Evolutionary conservation across 306 rosid species (phyloP).

Genomic region (Quercus mongolica): DNA sequence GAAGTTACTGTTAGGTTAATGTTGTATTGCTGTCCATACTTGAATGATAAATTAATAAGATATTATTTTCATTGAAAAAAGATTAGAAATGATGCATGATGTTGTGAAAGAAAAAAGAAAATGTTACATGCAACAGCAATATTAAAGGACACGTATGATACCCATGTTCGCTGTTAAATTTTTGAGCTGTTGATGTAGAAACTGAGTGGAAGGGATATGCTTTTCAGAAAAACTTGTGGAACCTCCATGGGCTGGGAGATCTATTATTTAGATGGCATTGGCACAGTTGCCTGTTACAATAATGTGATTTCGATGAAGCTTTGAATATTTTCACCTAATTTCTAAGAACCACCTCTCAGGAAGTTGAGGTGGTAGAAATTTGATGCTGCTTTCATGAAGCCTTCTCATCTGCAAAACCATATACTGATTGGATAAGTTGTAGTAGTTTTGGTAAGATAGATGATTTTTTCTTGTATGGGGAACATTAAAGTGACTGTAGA

Average conservation of each 20-base stretch:
- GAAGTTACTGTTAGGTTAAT: not conserved
- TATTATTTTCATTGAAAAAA: no score
- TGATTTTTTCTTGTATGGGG: not conserved
- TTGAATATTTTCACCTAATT: not conserved
- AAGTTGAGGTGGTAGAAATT: not conserved
- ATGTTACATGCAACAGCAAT: no score
- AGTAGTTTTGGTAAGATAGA: not conserved
- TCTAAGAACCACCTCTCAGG: not conserved
- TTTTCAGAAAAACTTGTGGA: not conserved
- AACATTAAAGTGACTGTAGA: not conserved
- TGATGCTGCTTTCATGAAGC: not conserved
- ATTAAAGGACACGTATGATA: no score
- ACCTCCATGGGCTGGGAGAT: not conserved
- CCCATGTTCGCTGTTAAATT: not conserved
- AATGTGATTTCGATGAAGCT: not conserved
- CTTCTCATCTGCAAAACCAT: not conserved
- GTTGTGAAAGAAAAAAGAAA: no score
- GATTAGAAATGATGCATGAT: no score
- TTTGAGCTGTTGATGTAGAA: not conserved
- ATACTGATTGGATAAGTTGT: not conserved
- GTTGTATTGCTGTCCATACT: no score
- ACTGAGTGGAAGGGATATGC: not conserved
- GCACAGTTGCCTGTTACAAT: not conserved
- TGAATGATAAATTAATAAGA: no score
- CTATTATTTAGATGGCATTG: not conserved